A percentile compares a stretch with the other conserved stretches of the same genome.
Conservation (phyloP, 768 basidiomycete species). For the Russula lepida region DNA sequence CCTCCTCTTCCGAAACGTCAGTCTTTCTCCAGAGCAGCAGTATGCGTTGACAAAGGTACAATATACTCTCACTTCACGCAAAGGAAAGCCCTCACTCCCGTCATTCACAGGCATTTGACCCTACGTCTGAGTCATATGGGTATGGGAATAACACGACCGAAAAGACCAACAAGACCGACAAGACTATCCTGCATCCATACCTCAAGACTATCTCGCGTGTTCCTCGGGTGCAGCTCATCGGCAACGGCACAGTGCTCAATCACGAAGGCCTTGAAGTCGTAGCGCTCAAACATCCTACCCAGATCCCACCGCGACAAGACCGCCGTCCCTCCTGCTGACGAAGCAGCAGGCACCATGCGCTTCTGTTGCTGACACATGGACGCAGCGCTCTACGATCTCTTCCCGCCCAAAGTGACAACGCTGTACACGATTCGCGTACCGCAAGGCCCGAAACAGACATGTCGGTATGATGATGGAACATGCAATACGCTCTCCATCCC, state of each 20-base stretch:
- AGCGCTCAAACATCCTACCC: constrained; percentile 73
- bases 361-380: constrained; percentile 92
- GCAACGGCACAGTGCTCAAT: constrained; percentile 69
- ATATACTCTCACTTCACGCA: not conserved
- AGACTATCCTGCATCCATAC: constrained; percentile 81
- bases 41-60: constrained; percentile 75
- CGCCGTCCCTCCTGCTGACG: constrained; percentile 57
- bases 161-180: constrained; percentile 58
- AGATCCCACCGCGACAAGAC: constrained; percentile 78
- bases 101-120: constrained; percentile 68
- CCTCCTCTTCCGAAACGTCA: constrained; percentile 62
- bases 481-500: constrained; percentile 74
- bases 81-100: not conserved
- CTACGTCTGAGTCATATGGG: constrained; percentile 54
- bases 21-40: constrained; percentile 72
- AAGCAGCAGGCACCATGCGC: constrained; percentile 59
- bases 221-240: constrained; percentile 85
- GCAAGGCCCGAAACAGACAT: constrained; percentile 50
- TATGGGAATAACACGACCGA: constrained; percentile 87
- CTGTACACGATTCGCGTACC: constrained; percentile 72
- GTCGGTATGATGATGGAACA: constrained; percentile 77
- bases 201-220: constrained; percentile 82
- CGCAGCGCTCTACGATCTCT: constrained; percentile 66
- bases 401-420: constrained; percentile 74
- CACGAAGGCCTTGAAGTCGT: constrained; percentile 70